Percentiles rank a stretch among this genome's conserved stretches.
Conservation (phyloP, 495 filamentous ascomycete genomes). For the Penicillium lagena region DNA sequence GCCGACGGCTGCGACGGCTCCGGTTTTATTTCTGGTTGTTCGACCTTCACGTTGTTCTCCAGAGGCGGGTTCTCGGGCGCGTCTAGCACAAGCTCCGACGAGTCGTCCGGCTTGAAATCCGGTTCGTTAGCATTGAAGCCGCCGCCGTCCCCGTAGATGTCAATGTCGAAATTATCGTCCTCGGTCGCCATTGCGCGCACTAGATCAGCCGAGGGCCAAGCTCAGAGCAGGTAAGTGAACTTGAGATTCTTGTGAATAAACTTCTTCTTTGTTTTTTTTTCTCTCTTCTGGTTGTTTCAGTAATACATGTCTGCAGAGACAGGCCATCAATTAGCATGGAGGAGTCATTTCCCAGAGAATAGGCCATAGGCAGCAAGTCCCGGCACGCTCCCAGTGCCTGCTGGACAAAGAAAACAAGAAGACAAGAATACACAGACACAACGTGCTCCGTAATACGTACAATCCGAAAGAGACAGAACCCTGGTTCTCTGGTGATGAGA, state of each 20-base stretch:
- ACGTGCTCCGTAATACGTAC: slow-evolving; percentile 36
- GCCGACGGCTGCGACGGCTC: no score
- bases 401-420: slow-evolving; percentile 4
- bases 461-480: slow-evolving; percentile 29
- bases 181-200: slow-evolving; percentile 60
- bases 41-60: no score
- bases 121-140: slow-evolving; percentile 40
- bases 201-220: slow-evolving; percentile 13
- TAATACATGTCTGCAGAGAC: slow-evolving; percentile 42
- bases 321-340: slow-evolving; percentile 35
- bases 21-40: no score
- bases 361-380: neutral
- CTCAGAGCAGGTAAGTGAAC: slow-evolving; percentile 15
- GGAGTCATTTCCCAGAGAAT: slow-evolving; percentile 11
- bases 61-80: slow-evolving; percentile 15
- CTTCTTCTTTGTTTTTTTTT: slow-evolving; percentile 25
- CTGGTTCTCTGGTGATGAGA: no score
- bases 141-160: slow-evolving; percentile 86
- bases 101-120: slow-evolving; percentile 44
- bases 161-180: slow-evolving; percentile 96
- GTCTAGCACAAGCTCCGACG: slow-evolving; percentile 32
- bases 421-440: slow-evolving; percentile 7
- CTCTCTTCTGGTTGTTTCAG: slow-evolving; percentile 19
- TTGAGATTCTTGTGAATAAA: slow-evolving; percentile 27
- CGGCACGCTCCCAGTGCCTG: neutral